Percentiles rank a stretch among this genome's conserved stretches.
Evolutionary conservation across 2,329 filamentous ascomycete genomes (phyloP).

Genomic region (Pestalotiopsis sp.): DNA sequence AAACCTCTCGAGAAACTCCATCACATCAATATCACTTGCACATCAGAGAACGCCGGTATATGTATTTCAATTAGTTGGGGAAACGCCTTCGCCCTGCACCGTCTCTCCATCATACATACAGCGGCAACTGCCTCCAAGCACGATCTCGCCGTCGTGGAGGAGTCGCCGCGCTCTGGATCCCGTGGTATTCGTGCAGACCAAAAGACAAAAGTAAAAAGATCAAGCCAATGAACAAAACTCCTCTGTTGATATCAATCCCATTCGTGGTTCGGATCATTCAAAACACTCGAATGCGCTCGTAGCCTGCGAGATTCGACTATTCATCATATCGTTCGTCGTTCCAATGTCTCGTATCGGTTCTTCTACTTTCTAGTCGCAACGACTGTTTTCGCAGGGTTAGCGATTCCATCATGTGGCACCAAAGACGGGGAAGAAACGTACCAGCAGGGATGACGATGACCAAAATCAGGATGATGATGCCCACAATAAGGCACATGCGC

Average conservation of each 20-base stretch:
- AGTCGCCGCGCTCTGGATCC: conserved; percentile 24
- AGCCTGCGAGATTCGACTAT: conserved; percentile 37
- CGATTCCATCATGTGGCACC: conserved; percentile 17
- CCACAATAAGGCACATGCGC: conserved; percentile 92
- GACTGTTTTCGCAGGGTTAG: conserved; percentile 39
- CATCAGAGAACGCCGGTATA: neutral
- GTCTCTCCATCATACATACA: conserved; percentile 53
- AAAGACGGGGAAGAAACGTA: conserved; percentile 47
- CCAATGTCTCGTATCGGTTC: conserved; percentile 33
- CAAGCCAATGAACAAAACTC: conserved; percentile 34
- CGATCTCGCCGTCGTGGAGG: conserved; percentile 17
- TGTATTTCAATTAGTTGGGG: conserved; percentile 47
- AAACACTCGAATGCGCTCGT: conserved; percentile 30
- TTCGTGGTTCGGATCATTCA: conserved; percentile 27
- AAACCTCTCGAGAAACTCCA: too few species aligned
- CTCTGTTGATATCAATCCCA: conserved; percentile 32
- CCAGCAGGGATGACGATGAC: conserved; percentile 94
- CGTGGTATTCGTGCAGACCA: conserved; percentile 30
- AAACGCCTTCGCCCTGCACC: conserved; percentile 43
- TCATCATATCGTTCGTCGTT: conserved; percentile 19
- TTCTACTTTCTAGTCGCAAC: conserved; percentile 41
- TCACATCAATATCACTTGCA: neutral
- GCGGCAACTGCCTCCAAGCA: conserved; percentile 29
- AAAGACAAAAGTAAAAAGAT: conserved; percentile 34
- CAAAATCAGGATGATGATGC: conserved; percentile 87